These are phyloP conservation scores for Lactarius tabidus DNA, from an alignment of 768 basidiomycete species.

Conservation along the genomic window DNA sequence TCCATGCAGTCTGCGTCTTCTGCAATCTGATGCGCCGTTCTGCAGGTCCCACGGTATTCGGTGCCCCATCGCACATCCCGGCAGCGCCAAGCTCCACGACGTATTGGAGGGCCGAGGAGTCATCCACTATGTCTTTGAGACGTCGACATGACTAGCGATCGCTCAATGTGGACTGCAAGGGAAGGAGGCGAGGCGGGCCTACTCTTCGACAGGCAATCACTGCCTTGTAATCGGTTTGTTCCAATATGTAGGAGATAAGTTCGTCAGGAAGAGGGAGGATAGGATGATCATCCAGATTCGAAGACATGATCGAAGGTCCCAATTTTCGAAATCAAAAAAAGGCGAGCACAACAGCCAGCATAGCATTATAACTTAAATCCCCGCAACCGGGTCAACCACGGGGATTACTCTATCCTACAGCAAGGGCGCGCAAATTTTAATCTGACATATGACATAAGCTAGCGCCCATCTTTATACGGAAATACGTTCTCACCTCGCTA, in stretches of 20 bases:
- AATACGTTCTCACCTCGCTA: too few relatives aligned
- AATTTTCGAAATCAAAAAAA: background rate
- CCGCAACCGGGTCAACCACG: background rate
- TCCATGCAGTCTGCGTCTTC: background rate
- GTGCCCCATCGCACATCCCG: constrained; percentile 7
- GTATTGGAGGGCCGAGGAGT: constrained; percentile 1
- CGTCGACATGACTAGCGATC: constrained; percentile 6
- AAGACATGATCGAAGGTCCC: background rate
- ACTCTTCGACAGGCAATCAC: constrained; percentile 11
- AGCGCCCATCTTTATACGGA: too few relatives aligned
- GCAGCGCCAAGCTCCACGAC: constrained; percentile 2
- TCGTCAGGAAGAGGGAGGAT: constrained; percentile 6
- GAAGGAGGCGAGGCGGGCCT: background rate
- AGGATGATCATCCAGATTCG: background rate
- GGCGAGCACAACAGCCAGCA: background rate
- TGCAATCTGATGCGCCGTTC: background rate
- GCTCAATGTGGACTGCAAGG: background rate
- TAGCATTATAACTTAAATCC: constrained; percentile 1
- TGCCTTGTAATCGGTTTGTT: constrained; percentile 8
- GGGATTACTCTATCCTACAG: background rate
- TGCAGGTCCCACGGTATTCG: background rate
- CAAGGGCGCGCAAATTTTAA: too few relatives aligned
- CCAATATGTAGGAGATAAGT: constrained; percentile 1
- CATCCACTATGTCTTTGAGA: constrained; percentile 4
- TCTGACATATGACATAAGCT: too few relatives aligned